phyloP scores from a whole-genome alignment of 306 rosid species.

The Senna tora region DNA sequence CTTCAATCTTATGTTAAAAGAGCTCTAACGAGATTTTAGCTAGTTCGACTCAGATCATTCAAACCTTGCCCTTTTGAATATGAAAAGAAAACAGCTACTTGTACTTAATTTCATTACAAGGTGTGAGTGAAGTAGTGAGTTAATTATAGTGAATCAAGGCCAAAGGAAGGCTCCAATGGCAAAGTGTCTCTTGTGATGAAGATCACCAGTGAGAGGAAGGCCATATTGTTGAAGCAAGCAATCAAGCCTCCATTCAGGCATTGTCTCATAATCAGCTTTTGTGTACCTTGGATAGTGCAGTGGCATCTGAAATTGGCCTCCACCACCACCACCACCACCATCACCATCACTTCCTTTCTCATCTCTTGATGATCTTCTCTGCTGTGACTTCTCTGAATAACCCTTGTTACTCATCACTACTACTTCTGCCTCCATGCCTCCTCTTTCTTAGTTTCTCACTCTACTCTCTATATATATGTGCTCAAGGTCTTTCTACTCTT shows the following conservation, averaged over 20 bases:
- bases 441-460: too few relatives aligned
- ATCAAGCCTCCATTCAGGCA: constrained; percentile 76
- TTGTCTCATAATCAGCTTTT: constrained; percentile 58
- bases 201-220: constrained; percentile 52
- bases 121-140: too few relatives aligned
- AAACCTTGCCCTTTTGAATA: too few relatives aligned
- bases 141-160: constrained; percentile 13
- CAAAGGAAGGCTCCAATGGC: constrained; percentile 73
- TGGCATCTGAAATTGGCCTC: constrained; percentile 62
- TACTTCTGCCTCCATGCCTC: constrained; percentile 42
- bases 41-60: too few relatives aligned
- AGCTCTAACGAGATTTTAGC: too few relatives aligned
- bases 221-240: constrained; percentile 70
- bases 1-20: too few relatives aligned
- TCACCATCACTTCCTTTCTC: background rate
- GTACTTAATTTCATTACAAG: too few relatives aligned
- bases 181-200: constrained; percentile 56
- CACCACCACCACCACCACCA: constrained; percentile 10
- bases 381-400: background rate
- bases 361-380: background rate
- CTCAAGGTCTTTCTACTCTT: too few relatives aligned
- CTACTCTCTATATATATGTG: too few relatives aligned
- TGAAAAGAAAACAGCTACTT: too few relatives aligned
- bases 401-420: too few relatives aligned
- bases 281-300: constrained; percentile 72